Percentiles rank a stretch among this genome's conserved stretches.
Conservation (phyloP, 2,329 filamentous ascomycete species). For the Aspergillus viridinutans region DNA sequence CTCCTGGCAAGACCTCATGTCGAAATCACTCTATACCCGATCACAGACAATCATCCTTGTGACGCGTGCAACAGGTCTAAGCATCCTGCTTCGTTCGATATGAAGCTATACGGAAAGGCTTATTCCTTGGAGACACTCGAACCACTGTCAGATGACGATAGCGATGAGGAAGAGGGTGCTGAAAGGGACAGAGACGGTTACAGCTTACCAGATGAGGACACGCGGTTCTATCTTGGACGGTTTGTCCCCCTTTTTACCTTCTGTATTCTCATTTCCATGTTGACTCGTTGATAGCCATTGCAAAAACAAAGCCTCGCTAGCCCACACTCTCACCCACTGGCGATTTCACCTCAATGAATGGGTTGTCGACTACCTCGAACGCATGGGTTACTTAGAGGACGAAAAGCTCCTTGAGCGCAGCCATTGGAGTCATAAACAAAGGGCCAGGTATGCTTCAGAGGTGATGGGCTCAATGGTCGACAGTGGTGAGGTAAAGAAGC, state of each 20-base stretch:
- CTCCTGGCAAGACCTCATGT: conserved; percentile 63
- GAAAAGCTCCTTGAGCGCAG: conserved; percentile 59
- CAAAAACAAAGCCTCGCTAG: conserved; percentile 62
- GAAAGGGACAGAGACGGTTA: conserved; percentile 45
- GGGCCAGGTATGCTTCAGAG: conserved; percentile 57
- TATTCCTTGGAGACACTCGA: conserved; percentile 65
- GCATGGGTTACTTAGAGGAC: conserved; percentile 55
- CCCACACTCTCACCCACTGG: conserved; percentile 73
- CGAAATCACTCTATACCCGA: conserved; percentile 45
- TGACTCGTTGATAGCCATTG: conserved; percentile 43
- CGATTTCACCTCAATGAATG: conserved; percentile 68
- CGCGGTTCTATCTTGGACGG: conserved; percentile 52
- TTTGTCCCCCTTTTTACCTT: conserved; percentile 19
- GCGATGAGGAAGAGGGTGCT: conserved; percentile 33
- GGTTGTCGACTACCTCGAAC: conserved; percentile 60
- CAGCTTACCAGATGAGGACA: conserved; percentile 41
- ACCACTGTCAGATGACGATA: conserved; percentile 51
- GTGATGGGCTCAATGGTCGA: conserved; percentile 63
- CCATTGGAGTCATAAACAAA: conserved; percentile 56
- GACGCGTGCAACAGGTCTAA: conserved; percentile 66
- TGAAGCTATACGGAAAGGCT: conserved; percentile 61
- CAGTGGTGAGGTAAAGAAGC: conserved; percentile 53
- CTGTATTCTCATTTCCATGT: not conserved
- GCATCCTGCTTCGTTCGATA: conserved; percentile 63
- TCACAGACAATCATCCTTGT: conserved; percentile 50